A percentile compares a stretch with the other conserved stretches of the same genome.
Evolutionary conservation across 176 grass and related monocot species (phyloP).

Genomic region (Alopecurus myosuroides): DNA sequence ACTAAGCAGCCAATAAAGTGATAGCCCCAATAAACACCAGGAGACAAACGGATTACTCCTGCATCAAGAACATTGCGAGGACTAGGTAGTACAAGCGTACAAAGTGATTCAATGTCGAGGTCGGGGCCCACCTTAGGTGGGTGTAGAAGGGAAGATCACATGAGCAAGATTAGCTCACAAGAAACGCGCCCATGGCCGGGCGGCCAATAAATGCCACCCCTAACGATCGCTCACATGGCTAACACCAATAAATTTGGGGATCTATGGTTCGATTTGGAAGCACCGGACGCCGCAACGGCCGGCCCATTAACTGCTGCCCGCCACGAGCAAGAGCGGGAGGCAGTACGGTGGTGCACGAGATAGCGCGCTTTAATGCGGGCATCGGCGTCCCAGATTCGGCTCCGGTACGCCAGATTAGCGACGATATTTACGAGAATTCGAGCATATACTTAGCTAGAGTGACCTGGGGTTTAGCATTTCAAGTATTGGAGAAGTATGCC

Average conservation of each 20-base stretch:
- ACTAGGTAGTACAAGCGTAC: slow-evolving; percentile 29
- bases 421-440: neutral
- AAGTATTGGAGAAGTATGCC: neutral
- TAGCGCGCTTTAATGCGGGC: slow-evolving; percentile 5
- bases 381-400: slow-evolving; percentile 13
- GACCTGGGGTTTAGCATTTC: neutral
- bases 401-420: slow-evolving; percentile 3
- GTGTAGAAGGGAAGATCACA: slow-evolving; percentile 15
- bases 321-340: slow-evolving; percentile 21
- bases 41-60: slow-evolving; percentile 35
- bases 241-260: slow-evolving; percentile 34
- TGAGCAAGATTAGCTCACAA: slow-evolving; percentile 30
- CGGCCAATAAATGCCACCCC: slow-evolving; percentile 29
- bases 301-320: slow-evolving; percentile 10
- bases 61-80: slow-evolving; percentile 32
- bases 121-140: neutral
- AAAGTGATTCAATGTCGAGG: slow-evolving; percentile 22
- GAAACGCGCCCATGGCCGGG: slow-evolving; percentile 27
- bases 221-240: neutral
- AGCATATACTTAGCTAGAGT: neutral
- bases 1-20: slow-evolving; percentile 2
- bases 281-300: slow-evolving; percentile 39
- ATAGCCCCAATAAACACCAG: neutral
- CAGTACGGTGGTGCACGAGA: neutral
- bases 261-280: slow-evolving; percentile 33